A percentile compares a stretch with the other conserved stretches of the same genome.
Conservation (phyloP, 2,329 filamentous ascomycete genomes). For the Zymoseptoria ardabiliae region DNA sequence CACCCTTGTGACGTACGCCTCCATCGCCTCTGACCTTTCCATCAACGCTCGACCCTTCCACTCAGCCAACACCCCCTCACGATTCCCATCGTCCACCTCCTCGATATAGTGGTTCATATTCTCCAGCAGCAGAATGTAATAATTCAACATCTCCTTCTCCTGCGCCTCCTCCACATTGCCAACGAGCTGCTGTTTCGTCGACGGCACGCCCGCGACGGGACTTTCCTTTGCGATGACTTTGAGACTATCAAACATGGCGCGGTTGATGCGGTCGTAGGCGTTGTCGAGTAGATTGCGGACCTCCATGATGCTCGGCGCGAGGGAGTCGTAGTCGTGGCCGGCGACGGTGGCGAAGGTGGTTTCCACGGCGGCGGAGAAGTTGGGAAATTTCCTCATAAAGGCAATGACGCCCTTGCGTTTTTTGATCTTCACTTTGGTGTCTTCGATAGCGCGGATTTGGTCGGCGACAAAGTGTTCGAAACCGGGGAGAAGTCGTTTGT, state of each 20-base stretch:
- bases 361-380: constrained; percentile 75
- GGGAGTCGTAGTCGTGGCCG: constrained; percentile 41
- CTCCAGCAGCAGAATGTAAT: constrained; percentile 93
- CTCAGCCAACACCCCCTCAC: constrained; percentile 68
- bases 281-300: constrained; percentile 74
- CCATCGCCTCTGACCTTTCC: constrained; percentile 81
- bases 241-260: constrained; percentile 93
- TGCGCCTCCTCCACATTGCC: constrained; percentile 57
- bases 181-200: constrained; percentile 36
- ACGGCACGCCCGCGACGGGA: constrained; percentile 46
- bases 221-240: constrained; percentile 82
- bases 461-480: constrained; percentile 90
- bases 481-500: constrained; percentile 59
- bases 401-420: constrained; percentile 95
- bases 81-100: constrained; percentile 62
- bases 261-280: constrained; percentile 82
- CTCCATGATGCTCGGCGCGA: constrained; percentile 44
- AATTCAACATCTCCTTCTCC: constrained; percentile 94
- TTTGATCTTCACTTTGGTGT: constrained; percentile 98
- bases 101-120: constrained; percentile 98
- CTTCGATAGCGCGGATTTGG: constrained; percentile 90
- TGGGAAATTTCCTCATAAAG: constrained; percentile 88
- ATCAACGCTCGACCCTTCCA: constrained; percentile 72
- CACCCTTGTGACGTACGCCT: constrained; percentile 77
- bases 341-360: constrained; percentile 60